phyloP scores from a whole-genome alignment of 2,329 filamentous ascomycete species.

The Neocatenulostroma microsporum region DNA sequence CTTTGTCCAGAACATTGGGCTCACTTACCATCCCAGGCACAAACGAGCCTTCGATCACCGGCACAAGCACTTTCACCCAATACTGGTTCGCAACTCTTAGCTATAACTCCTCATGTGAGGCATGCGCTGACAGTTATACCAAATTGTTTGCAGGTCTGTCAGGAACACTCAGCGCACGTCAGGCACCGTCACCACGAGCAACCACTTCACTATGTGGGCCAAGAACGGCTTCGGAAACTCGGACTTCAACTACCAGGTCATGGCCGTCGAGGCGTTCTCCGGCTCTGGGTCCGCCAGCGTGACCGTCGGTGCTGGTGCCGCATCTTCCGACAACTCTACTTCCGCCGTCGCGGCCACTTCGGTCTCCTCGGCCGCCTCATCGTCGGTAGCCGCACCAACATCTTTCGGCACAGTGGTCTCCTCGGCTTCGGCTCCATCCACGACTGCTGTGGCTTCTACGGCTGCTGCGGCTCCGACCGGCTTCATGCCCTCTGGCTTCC shows the following conservation, averaged over 20 bases:
- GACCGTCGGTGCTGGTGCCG: background rate
- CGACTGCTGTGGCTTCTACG: background rate
- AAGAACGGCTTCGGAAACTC: conserved; percentile 2
- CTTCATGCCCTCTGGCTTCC: background rate
- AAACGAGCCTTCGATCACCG: conserved; percentile 44
- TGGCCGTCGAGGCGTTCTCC: background rate
- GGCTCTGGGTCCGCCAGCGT: background rate
- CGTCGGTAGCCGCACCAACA: too few species aligned
- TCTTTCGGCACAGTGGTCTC: too few species aligned
- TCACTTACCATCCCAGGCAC: conserved; percentile 29
- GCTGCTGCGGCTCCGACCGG: background rate
- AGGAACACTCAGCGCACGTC: conserved; percentile 43
- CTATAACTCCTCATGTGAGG: too few species aligned
- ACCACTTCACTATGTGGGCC: conserved; percentile 39
- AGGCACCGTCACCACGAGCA: conserved; percentile 44
- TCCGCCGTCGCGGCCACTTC: background rate
- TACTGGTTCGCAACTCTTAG: too few species aligned
- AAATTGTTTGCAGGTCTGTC: too few species aligned
- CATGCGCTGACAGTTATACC: too few species aligned
- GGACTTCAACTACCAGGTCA: conserved; percentile 2
- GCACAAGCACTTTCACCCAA: conserved; percentile 45
- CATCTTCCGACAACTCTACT: background rate
- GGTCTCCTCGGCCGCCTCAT: conserved; percentile 1
- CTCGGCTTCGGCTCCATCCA: background rate
- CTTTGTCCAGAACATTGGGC: too few species aligned